Evolutionary conservation across 176 grass and related monocot species (phyloP), one percentile per base, ranked within the genome.

Genomic region (Oryza longistaminata): DNA sequence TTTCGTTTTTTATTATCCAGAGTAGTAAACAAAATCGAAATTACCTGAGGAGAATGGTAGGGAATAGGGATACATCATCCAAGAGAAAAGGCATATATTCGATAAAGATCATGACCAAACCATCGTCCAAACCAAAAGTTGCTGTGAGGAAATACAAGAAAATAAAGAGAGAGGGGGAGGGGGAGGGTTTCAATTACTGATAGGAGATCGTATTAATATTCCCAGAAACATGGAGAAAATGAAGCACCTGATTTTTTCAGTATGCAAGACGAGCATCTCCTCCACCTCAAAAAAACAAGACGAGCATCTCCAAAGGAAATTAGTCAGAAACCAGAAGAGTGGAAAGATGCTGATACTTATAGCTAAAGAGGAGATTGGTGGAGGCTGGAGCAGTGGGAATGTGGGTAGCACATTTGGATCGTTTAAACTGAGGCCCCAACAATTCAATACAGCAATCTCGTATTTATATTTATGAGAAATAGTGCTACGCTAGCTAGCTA

Each of bases 311-410:
- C 73, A 33, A 65, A 72, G 24, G 60, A 67, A 84, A 27, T 60
- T 31, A 60, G 43, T 82, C 25, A 50, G 82, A 66, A 64, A 39
- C 58, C 40, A 83, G 17, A 74, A 83, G 37, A 74, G 81, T 79
- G 17, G 53, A 78, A 55, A 58, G 49, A 5, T 44, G 81, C 68
- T 88, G 33, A 58, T 78, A 83, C 87, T 88, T 88, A 88, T 88
- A 84, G 68, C 70, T 83, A 71, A n/a, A 58, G 67, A 43, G 75
- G 33, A 80, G 33, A 62, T 14, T 83, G 7, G 0, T n/a, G 17
- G 16, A 7, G 68, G 4, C 52, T 58, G 52, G 0, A 39, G 35
- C 49, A 68, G 75, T 84, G 87, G 81, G 61, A 74, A 74, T 68
- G 81, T 84, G 35, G 87, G 87, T 78, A 26, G 17, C 33, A 73